Evolutionary conservation across 768 basidiomycete species (phyloP).

Genomic region (Boletus insuetus): DNA sequence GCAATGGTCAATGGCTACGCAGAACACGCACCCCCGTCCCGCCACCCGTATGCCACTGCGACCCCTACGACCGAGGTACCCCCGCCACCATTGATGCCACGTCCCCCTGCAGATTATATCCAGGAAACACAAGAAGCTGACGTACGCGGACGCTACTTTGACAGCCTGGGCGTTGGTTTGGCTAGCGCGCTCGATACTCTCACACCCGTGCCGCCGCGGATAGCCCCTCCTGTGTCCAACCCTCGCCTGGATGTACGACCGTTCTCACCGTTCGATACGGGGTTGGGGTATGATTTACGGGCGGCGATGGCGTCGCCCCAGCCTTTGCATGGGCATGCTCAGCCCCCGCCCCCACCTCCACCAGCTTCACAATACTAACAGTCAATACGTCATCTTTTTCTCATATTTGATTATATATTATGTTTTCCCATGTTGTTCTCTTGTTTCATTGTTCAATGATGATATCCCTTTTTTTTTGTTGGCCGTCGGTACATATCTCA

Average conservation of each 20-base stretch:
- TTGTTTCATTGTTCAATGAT: neutral
- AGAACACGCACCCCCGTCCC: neutral
- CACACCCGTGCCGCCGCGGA: slow-evolving; percentile 9
- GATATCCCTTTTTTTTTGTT: slow-evolving; percentile 1
- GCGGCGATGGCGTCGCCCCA: slow-evolving; percentile 2
- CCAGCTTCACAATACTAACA: slow-evolving; percentile 14
- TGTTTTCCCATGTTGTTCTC: neutral
- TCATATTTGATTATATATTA: slow-evolving; percentile 22
- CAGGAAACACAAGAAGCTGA: slow-evolving; percentile 80
- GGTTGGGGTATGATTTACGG: slow-evolving; percentile 17
- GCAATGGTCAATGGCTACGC: slow-evolving; percentile 24
- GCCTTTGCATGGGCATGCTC: slow-evolving; percentile 1
- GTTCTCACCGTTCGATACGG: slow-evolving; percentile 47
- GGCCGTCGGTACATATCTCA: neutral
- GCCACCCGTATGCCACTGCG: slow-evolving; percentile 18
- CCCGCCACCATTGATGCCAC: slow-evolving; percentile 73
- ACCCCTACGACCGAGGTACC: slow-evolving; percentile 23
- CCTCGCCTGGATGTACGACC: slow-evolving; percentile 39
- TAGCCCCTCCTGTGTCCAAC: slow-evolving; percentile 9
- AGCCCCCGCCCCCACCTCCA: slow-evolving; percentile 7
- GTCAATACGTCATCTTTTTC: neutral
- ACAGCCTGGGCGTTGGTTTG: slow-evolving; percentile 19
- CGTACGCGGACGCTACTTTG: slow-evolving; percentile 46
- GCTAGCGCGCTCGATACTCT: slow-evolving; percentile 36
- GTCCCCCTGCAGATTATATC: slow-evolving; percentile 77